Percentiles rank a stretch among this genome's conserved stretches.
Evolutionary conservation across 2,329 filamentous ascomycete species (phyloP).

Genomic region (Phialophora chinensis): DNA sequence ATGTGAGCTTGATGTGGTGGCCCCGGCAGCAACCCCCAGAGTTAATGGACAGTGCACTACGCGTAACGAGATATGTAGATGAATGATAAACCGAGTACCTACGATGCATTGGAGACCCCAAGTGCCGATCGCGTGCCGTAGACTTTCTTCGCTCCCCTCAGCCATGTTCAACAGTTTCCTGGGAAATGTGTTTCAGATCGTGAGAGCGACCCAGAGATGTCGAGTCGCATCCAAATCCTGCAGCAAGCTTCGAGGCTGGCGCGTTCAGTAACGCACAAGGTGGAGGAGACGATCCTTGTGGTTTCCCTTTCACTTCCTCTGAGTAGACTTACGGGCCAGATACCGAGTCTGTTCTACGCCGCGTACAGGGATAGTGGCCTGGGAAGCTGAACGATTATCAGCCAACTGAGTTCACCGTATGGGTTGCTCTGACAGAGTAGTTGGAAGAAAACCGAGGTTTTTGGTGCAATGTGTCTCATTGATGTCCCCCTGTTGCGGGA

Average conservation of each 20-base stretch:
- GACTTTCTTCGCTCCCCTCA: not conserved
- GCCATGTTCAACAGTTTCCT: not conserved
- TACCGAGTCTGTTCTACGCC: too few species aligned
- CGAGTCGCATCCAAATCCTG: not conserved
- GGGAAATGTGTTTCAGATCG: not conserved
- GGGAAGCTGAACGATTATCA: conserved; percentile 10
- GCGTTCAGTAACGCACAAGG: not conserved
- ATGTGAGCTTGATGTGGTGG: conserved; percentile 16
- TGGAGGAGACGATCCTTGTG: too few species aligned
- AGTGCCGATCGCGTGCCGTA: not conserved
- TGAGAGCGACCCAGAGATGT: not conserved
- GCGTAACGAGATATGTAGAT: not conserved
- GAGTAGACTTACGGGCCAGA: too few species aligned
- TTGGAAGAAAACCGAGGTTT: not conserved
- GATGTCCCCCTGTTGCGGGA: too few species aligned
- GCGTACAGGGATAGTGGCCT: not conserved
- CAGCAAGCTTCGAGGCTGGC: not conserved
- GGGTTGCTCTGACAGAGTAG: conserved; percentile 7
- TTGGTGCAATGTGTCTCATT: too few species aligned
- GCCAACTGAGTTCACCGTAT: conserved; percentile 19
- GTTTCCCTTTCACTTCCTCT: too few species aligned
- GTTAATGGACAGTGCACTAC: not conserved
- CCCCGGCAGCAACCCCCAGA: not conserved
- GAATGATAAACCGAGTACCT: not conserved
- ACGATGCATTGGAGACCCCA: not conserved